Evolutionary conservation across 208 protist genomes (phyloP).

Genomic region (Novymonas esmeraldas): DNA sequence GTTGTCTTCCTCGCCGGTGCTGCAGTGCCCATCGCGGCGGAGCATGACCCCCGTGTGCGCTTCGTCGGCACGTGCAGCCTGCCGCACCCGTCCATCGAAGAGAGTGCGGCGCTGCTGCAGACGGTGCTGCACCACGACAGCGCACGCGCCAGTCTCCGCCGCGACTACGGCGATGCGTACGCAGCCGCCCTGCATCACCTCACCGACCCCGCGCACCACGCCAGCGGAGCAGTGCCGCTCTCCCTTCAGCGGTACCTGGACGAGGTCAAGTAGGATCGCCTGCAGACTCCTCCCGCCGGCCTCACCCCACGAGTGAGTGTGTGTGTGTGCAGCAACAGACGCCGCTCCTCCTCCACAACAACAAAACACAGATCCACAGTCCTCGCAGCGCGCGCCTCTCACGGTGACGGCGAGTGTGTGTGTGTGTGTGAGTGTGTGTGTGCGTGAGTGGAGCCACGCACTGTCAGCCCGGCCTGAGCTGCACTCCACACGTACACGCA

Average conservation of each 20-base stretch:
- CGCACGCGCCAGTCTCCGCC: conserved; percentile 13
- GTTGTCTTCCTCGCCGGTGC: conserved; percentile 9
- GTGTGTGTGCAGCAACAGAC: too few relatives aligned
- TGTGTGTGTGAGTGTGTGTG: background rate
- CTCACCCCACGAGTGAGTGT: too few relatives aligned
- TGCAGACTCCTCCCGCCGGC: too few relatives aligned
- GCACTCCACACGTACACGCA: too few relatives aligned
- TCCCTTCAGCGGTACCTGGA: conserved; percentile 14
- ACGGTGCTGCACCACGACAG: conserved; percentile 26
- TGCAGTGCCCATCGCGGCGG: conserved; percentile 5
- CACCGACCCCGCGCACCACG: conserved; percentile 13
- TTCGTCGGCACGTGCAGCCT: conserved; percentile 23
- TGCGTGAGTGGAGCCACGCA: background rate
- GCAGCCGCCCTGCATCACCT: conserved; percentile 18
- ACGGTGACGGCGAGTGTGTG: too few relatives aligned
- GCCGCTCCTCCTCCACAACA: too few relatives aligned
- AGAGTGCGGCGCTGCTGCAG: conserved; percentile 23
- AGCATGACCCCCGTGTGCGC: conserved; percentile 19
- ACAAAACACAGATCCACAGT: too few relatives aligned
- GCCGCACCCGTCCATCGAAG: conserved; percentile 9
- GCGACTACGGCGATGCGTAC: conserved; percentile 25
- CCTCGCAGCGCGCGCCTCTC: too few relatives aligned
- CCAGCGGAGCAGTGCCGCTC: conserved; percentile 17
- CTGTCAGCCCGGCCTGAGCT: too few relatives aligned
- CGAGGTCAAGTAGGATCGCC: conserved; percentile 6